These are phyloP conservation scores for Wickerhamomyces sp. DNA, from an alignment of 1,139 yeast species.

Conservation along the genomic window DNA sequence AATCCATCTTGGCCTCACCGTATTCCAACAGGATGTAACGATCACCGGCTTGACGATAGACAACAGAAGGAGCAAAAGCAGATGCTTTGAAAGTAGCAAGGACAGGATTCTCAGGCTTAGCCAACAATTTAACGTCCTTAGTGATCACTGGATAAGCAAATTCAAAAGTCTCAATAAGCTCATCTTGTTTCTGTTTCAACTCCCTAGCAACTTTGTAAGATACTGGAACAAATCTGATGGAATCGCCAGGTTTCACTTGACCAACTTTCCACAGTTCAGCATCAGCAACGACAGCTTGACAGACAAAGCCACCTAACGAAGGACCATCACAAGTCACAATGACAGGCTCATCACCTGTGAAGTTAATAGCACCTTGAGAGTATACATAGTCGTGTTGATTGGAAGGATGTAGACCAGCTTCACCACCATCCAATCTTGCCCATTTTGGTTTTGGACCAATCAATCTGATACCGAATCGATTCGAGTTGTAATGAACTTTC, in stretches of 20 bases:
- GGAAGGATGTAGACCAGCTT: slow-evolving; percentile 96
- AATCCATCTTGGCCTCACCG: slow-evolving; percentile 83
- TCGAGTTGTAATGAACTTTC: slow-evolving; percentile 96
- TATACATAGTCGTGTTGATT: slow-evolving; percentile 97
- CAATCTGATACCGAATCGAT: slow-evolving; percentile 90
- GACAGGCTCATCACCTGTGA: slow-evolving; percentile 98
- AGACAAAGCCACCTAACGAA: slow-evolving; percentile 93
- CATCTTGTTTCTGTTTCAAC: slow-evolving; percentile 58
- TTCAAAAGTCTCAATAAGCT: slow-evolving; percentile 38
- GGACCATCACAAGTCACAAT: slow-evolving; percentile 97
- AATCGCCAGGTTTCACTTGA: slow-evolving; percentile 92
- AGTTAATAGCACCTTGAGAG: slow-evolving; percentile 92
- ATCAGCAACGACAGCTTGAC: slow-evolving; percentile 92
- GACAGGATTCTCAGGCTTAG: slow-evolving; percentile 56
- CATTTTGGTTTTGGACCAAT: slow-evolving; percentile 95
- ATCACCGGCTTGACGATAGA: slow-evolving; percentile 96
- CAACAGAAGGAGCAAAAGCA: slow-evolving; percentile 60
- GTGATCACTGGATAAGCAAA: slow-evolving; percentile 39
- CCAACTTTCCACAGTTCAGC: slow-evolving; percentile 99
- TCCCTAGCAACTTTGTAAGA: slow-evolving; percentile 60
- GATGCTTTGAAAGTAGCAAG: slow-evolving; percentile 45
- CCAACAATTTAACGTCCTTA: slow-evolving; percentile 26
- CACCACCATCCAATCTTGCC: slow-evolving; percentile 98
- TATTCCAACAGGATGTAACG: slow-evolving; percentile 86
- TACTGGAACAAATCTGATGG: slow-evolving; percentile 74